A percentile compares a stretch with the other conserved stretches of the same genome.
Evolutionary conservation across 1,284 basidiomycete species (phyloP).

Genomic region (Schizophyllum amplum): DNA sequence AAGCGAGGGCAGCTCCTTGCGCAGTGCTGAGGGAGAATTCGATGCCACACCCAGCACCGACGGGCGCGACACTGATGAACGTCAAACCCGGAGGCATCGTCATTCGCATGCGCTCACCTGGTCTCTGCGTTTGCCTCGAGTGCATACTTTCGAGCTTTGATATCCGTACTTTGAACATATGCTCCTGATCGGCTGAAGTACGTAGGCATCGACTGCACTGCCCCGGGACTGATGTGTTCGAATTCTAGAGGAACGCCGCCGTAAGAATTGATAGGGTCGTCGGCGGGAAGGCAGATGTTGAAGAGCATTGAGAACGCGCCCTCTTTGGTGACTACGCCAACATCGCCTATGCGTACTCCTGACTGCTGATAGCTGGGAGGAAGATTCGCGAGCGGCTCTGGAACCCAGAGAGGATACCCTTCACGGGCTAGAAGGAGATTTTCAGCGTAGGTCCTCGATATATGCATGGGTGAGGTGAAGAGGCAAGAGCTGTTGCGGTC

Average conservation of each 20-base stretch:
- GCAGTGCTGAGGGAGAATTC: not conserved
- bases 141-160: not conserved
- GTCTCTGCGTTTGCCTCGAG: not conserved
- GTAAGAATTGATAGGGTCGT: not conserved
- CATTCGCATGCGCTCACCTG: not conserved
- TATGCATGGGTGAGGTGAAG: not conserved
- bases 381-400: slow-evolving; percentile 16
- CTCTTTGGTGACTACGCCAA: slow-evolving; percentile 17
- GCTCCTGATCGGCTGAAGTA: not conserved
- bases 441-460: not conserved
- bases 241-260: not conserved
- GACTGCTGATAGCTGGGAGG: slow-evolving; percentile 13
- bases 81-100: not conserved
- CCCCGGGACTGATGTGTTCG: not conserved
- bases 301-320: slow-evolving; percentile 25
- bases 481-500: too few relatives aligned
- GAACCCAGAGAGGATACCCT: slow-evolving; percentile 23
- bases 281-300: slow-evolving; percentile 19
- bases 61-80: not conserved
- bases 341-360: slow-evolving; percentile 21
- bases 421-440: not conserved
- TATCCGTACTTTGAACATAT: not conserved
- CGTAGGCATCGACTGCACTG: not conserved
- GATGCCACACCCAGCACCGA: not conserved
- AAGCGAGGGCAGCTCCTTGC: not conserved